Base-by-base conservation (phyloP, 176 grass and related monocot genomes). In the Oryza nivara region DNA sequence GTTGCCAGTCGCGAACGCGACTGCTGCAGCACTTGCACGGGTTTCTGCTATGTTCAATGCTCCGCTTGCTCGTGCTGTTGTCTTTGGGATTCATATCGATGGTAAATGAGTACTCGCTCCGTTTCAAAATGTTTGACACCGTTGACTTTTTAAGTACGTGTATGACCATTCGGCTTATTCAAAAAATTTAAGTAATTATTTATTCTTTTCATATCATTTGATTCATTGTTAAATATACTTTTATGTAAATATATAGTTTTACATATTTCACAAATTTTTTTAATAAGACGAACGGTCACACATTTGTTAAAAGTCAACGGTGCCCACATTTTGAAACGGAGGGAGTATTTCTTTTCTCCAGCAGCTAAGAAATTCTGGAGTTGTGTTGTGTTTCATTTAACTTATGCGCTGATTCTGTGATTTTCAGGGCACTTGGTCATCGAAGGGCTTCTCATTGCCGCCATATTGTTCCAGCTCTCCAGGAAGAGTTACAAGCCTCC, bases 401-500 rank as follows among this genome's bases (percentile, higher is more conserved):
- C 22, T 40, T 82, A 71, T 85, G 40, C 3, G 58, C 4, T 16
- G 49, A 40, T 25, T 0, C 63, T 80, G 77, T 78, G 51, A 36
- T 72, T 73, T 74, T 75, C 73, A 92, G 90, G 90, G 1, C 90
- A 92, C 52, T 71, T 89, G 54, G 87, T 92, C 52, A 83, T 92
- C 20, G 90, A 92, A 83, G 86, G 77, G 65, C 76, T 92, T 69
- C 86, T 92, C 56, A 69, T 86, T 43, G 90, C 68, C 20, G 87
- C 88, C 51, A 89, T 92, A 80, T 25, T 92, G 54, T 89, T 89
- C 52, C 87, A 86, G 75, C 90, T 92, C 23, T 86, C 83, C 14
- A 79, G 90, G 69, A 92, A 92, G 83, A 92, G 87, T 44, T 89
- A 92, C 70, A 92, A 89, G 60, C 86, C 87, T 16, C 90, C 87